phyloP scores from a whole-genome alignment of 257 asterid genomes.

The Nicotiana benthamiana region DNA sequence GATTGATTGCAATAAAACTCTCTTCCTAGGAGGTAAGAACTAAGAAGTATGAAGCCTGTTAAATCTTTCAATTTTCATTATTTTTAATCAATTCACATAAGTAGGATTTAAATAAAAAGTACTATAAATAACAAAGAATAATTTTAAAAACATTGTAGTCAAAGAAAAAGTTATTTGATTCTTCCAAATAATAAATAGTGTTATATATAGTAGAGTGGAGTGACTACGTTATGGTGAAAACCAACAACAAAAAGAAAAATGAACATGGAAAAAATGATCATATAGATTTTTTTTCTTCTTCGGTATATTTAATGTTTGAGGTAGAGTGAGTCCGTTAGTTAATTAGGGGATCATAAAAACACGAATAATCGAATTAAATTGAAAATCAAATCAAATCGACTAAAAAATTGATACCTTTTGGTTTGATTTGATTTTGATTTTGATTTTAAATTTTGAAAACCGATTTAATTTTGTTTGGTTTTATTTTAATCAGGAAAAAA shows the following conservation, averaged over 20 bases:
- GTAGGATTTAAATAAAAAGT: neutral
- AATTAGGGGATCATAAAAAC: too few relatives aligned
- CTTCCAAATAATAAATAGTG: neutral
- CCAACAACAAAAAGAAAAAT: neutral
- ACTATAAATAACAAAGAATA: neutral
- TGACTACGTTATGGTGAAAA: neutral
- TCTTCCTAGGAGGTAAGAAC: neutral
- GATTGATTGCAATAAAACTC: neutral
- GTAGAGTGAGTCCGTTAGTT: neutral
- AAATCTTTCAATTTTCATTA: neutral
- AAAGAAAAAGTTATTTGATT: neutral
- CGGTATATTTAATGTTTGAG: neutral
- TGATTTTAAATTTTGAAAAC: too few relatives aligned
- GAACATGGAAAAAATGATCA: neutral
- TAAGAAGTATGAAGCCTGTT: neutral
- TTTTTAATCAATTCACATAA: neutral
- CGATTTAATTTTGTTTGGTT: too few relatives aligned
- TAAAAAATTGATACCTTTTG: too few relatives aligned
- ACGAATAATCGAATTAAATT: too few relatives aligned
- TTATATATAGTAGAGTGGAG: neutral
- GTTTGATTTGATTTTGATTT: too few relatives aligned
- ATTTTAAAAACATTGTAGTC: neutral
- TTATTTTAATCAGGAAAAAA: too few relatives aligned
- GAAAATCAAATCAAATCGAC: too few relatives aligned
- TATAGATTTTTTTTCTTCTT: neutral